Evolutionary conservation across 1,284 basidiomycete species (phyloP), one percentile per base, ranked within the genome.

Genomic region (Puccinia polysora): DNA sequence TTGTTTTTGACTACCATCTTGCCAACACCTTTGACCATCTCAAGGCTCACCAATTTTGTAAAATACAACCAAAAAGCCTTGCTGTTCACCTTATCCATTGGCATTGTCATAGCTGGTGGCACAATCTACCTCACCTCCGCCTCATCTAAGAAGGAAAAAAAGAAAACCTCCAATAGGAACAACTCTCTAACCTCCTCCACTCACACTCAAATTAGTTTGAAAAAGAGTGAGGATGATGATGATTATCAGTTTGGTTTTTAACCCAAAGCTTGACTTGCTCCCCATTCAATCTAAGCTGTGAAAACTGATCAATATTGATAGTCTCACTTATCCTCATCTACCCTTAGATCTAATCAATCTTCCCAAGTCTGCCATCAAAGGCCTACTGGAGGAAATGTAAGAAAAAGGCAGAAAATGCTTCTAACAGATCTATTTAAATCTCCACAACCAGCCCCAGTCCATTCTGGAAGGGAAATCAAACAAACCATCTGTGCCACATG

Each of bases 391-490:
- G 55, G 56, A 91, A n/a, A n/a, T n/a, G n/a, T n/a, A n/a, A n/a
- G n/a, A n/a, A n/a, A n/a, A n/a, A n/a, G n/a, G n/a, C n/a, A n/a
- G n/a, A n/a, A n/a, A n/a, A n/a, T n/a, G n/a, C n/a, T n/a, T n/a
- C n/a, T n/a, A n/a, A n/a, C n/a, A n/a, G n/a, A n/a, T n/a, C n/a
- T n/a, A n/a, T n/a, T n/a, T n/a, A n/a, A n/a, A n/a, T n/a, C n/a
- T n/a, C n/a, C n/a, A 88, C 88, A 91, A 78, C 87, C 91, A 62
- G 83, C 86, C 74, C 84, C 95, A 36, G 92, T 97, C 60, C 98
- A 90, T 83, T 97, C 88, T 85, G 91, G 90, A 80, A 99, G 98
- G 82, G 88, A 95, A 73, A 95, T 95, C n/a, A n/a, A n/a, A n/a
- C n/a, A n/a, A n/a, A n/a, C n/a, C n/a, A n/a, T n/a, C n/a, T n/a